These are phyloP conservation scores for Graphilbum ipis-grandicollis DNA, from an alignment of 2,329 filamentous ascomycete genomes.

Conservation along the genomic window DNA sequence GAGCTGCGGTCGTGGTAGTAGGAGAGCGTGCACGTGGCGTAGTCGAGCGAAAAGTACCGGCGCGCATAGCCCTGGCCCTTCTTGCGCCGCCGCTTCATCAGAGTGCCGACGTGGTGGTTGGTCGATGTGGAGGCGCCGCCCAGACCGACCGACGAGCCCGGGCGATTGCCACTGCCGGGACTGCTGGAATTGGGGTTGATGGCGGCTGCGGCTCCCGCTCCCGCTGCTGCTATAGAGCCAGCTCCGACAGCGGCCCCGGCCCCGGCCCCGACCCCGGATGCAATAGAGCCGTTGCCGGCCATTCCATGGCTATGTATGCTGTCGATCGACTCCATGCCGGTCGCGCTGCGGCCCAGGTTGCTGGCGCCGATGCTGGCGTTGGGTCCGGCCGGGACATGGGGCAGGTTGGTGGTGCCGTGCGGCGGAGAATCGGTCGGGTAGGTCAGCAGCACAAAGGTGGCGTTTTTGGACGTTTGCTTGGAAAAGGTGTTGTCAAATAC, in stretches of 20 bases:
- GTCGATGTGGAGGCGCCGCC: conserved; percentile 14
- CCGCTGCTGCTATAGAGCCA: too few species aligned
- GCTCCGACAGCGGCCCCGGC: too few species aligned
- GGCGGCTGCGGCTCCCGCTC: neutral
- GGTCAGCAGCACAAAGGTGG: conserved; percentile 84
- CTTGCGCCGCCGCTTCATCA: conserved; percentile 85
- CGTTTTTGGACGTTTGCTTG: conserved; percentile 84
- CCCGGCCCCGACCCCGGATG: neutral
- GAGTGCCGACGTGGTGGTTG: conserved; percentile 63
- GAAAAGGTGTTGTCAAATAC: conserved; percentile 99
- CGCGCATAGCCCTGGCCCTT: conserved; percentile 85
- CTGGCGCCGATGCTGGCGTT: conserved; percentile 26
- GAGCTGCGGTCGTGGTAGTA: conserved; percentile 95
- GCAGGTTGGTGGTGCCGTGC: conserved; percentile 55
- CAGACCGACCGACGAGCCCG: neutral
- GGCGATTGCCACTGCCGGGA: neutral
- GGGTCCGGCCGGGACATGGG: conserved; percentile 30
- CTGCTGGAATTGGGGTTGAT: neutral
- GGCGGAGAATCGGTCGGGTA: conserved; percentile 73
- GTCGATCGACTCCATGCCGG: conserved; percentile 44
- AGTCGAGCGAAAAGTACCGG: conserved; percentile 91
- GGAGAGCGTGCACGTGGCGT: conserved; percentile 80
- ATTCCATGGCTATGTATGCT: conserved; percentile 38
- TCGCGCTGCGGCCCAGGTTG: conserved; percentile 32
- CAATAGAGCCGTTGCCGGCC: conserved; percentile 13